These are phyloP conservation scores for Moesziomyces parantarcticus DNA, from an alignment of 1,284 basidiomycete species.

Conservation along the genomic window DNA sequence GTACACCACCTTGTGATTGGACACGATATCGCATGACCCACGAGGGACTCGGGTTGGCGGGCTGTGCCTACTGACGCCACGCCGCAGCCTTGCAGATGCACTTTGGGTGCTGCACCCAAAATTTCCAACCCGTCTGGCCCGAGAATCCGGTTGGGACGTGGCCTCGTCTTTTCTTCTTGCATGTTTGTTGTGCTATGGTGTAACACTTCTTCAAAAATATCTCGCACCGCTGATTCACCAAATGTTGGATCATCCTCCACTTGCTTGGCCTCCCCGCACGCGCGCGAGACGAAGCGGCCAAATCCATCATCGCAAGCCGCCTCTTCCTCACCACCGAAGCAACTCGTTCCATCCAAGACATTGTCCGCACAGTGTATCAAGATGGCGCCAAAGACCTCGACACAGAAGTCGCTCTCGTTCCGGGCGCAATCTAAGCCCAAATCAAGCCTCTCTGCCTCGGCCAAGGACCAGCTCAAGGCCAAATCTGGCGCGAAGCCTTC, in stretches of 20 bases:
- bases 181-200: neutral
- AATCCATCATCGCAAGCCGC: neutral
- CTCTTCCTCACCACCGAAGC: too few relatives aligned
- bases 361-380: slow-evolving; percentile 1
- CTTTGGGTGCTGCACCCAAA: too few relatives aligned
- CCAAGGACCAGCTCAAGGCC: slow-evolving; percentile 33
- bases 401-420: slow-evolving; percentile 37
- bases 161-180: neutral
- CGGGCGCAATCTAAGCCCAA: slow-evolving; percentile 44
- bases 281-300: neutral
- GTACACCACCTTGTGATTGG: too few relatives aligned
- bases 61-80: neutral
- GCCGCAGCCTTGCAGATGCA: neutral
- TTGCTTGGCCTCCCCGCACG: neutral
- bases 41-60: neutral
- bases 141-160: neutral
- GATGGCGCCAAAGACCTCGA: slow-evolving; percentile 35
- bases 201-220: neutral
- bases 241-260: slow-evolving; percentile 26
- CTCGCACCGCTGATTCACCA: neutral
- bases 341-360: too few relatives aligned
- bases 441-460: slow-evolving; percentile 32
- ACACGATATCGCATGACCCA: too few relatives aligned
- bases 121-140: too few relatives aligned
- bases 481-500: slow-evolving; percentile 19